Conservation (phyloP, 139 green algal genomes). For the Coelastrella sp. region DNA sequence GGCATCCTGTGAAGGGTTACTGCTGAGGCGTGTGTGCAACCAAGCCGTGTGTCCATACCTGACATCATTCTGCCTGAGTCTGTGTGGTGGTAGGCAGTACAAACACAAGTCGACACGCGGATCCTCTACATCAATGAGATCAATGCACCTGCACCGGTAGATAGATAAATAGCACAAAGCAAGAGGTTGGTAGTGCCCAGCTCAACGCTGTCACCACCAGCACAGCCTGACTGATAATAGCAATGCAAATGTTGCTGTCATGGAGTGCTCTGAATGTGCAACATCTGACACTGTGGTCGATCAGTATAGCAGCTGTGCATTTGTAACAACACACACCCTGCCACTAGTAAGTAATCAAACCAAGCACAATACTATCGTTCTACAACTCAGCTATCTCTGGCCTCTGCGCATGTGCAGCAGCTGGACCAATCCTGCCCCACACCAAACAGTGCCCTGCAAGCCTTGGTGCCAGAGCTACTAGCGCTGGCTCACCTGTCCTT, state of each 20-base stretch:
- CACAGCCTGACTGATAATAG: too few species aligned
- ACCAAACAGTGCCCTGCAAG: too few species aligned
- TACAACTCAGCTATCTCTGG: background rate
- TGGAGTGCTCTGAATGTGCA: too few species aligned
- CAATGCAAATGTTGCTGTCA: too few species aligned
- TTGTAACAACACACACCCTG: background rate
- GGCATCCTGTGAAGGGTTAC: too few species aligned
- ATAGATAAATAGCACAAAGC: background rate
- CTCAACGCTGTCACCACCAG: too few species aligned
- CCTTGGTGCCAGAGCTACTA: background rate
- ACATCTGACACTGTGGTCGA: too few species aligned
- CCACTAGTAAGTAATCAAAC: too few species aligned
- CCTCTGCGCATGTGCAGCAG: background rate
- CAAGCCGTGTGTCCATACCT: slow-evolving; percentile 30
- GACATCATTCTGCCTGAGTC: slow-evolving; percentile 77
- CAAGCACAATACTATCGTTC: too few species aligned
- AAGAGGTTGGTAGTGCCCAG: too few species aligned
- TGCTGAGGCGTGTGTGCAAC: too few species aligned
- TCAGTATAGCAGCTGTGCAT: background rate
- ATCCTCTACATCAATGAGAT: slow-evolving; percentile 70
- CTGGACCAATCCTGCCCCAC: too few species aligned
- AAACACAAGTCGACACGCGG: slow-evolving; percentile 82
- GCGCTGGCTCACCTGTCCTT: slow-evolving; percentile 27
- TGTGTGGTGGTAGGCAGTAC: slow-evolving; percentile 82
- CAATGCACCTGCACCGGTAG: slow-evolving; percentile 21